These are phyloP conservation scores for Trichosanthes truncata DNA, from an alignment of 306 rosid species.

Conservation along the genomic window DNA sequence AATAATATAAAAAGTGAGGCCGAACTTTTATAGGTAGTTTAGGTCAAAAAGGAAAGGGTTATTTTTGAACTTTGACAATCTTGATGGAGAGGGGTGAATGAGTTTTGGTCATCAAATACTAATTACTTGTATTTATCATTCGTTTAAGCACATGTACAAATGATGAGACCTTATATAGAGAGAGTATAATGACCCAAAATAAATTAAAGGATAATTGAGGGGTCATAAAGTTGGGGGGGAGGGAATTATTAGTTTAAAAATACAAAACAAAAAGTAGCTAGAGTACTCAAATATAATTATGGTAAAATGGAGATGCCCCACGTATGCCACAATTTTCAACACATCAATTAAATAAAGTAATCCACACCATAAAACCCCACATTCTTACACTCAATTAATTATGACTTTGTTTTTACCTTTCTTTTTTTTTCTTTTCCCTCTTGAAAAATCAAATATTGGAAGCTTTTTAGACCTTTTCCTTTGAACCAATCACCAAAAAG, in stretches of 20 bases:
- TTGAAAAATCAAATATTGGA: background rate
- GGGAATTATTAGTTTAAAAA: background rate
- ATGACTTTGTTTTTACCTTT: background rate
- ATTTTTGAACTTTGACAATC: background rate
- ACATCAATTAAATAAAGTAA: conserved; percentile 5
- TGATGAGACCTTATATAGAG: background rate
- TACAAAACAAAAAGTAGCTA: background rate
- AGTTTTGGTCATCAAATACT: background rate
- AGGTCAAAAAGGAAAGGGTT: background rate
- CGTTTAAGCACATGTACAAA: background rate
- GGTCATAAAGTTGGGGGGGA: conserved; percentile 2
- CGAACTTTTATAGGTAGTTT: background rate
- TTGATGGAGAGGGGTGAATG: background rate
- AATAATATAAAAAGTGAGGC: background rate
- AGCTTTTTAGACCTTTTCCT: background rate
- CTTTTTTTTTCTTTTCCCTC: background rate
- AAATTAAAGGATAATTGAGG: conserved; percentile 15
- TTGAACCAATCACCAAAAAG: conserved; percentile 7
- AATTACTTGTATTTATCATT: background rate
- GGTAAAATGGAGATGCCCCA: conserved; percentile 14
- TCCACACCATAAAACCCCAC: conserved; percentile 1
- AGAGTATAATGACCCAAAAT: conserved; percentile 8
- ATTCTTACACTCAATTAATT: background rate
- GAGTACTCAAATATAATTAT: conserved; percentile 14
- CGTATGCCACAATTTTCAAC: conserved; percentile 12